Base-by-base conservation (phyloP, 768 basidiomycete species). In the Amanita pseudoporphyria region DNA sequence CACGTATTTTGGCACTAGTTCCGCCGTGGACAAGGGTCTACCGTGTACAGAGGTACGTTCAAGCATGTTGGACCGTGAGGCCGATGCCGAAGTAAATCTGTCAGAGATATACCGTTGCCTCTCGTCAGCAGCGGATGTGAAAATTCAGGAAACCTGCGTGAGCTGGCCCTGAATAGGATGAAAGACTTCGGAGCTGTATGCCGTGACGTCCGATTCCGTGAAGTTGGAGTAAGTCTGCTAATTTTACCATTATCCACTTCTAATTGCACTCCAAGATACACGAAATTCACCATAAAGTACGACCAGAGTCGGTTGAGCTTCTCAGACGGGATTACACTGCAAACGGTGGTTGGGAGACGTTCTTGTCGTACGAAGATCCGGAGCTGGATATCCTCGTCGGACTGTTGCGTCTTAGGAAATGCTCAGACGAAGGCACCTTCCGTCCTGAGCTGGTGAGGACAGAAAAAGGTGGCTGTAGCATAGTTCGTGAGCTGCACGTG, bases 21-120 rank as follows among this genome's bases (percentile, higher is more conserved):
- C 96, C 96, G 1, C 96, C 96, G 14, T 99, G 96, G 96, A 99
- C 96, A 39, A 70, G 96, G 55, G 94, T 99, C 22, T 99, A 98
- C 66, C 85, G 96, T 13, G 96, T 99, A 32, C 96, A 99, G 62
- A 78, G 94, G 91, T 85, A 43, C 52, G 73, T 42, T 9, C 30
- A 30, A 60, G 31, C 38, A 49, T 21, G 32, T 36, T 3, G 32
- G 16, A 13, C 10, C 19, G 24, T 19, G 0, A 4, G 21, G 21
- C 37, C 7, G 19, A 16, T 98, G 32, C 96, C 98, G 61, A 78
- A 93, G 91, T 84, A 43, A 51, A 72, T 39, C 12, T 31, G 37
- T 26, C 58, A 93, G 93, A 63, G 96, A 99, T 66, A 98, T 99
- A 56, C 96, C 96, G 0, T 78, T 98, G 44, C 96, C 96, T 9